Conservation (phyloP, 805 yeast species). For the Wickerhamiella bombiphila region DNA sequence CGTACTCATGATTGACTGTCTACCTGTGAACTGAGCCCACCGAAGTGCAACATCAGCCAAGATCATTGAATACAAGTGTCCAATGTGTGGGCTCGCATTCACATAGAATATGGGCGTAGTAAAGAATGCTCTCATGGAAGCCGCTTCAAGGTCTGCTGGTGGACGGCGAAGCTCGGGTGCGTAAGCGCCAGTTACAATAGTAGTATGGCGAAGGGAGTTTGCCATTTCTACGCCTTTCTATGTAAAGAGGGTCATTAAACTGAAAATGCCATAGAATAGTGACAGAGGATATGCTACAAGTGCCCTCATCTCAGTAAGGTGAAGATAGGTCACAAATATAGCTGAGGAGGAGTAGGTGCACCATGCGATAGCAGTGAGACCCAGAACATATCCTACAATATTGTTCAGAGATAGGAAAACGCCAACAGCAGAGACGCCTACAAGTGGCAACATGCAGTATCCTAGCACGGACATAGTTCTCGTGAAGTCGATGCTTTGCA, state of each 20-base stretch:
- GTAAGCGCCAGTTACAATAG: no score
- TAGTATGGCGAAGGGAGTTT: no score
- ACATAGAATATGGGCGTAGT: conserved; percentile 95
- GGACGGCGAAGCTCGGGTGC: no score
- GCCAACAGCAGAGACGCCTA: conserved; percentile 56
- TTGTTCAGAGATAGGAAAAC: conserved; percentile 58
- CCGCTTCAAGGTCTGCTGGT: no score
- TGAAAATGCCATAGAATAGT: conserved; percentile 85
- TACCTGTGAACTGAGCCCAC: conserved; percentile 43
- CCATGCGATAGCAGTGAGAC: conserved; percentile 64
- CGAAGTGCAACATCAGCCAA: conserved; percentile 65
- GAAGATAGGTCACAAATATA: conserved; percentile 73
- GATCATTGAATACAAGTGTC: conserved; percentile 80
- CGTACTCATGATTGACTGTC: conserved; percentile 49
- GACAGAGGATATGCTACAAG: conserved; percentile 87
- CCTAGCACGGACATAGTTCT: conserved; percentile 88
- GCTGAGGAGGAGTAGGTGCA: conserved; percentile 90
- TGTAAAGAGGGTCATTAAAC: conserved; percentile 86
- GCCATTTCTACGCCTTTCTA: no score
- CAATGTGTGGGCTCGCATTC: conserved; percentile 88
- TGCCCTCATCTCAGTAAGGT: conserved; percentile 70
- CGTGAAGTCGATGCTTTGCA: conserved; percentile 30
- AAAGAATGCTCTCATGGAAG: conserved; percentile 5
- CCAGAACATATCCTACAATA: conserved; percentile 52
- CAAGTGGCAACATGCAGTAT: conserved; percentile 83